A percentile compares a stretch with the other conserved stretches of the same genome.
phyloP scores from a whole-genome alignment of 1,284 basidiomycete genomes.

The Ceratobasidium sp. region DNA sequence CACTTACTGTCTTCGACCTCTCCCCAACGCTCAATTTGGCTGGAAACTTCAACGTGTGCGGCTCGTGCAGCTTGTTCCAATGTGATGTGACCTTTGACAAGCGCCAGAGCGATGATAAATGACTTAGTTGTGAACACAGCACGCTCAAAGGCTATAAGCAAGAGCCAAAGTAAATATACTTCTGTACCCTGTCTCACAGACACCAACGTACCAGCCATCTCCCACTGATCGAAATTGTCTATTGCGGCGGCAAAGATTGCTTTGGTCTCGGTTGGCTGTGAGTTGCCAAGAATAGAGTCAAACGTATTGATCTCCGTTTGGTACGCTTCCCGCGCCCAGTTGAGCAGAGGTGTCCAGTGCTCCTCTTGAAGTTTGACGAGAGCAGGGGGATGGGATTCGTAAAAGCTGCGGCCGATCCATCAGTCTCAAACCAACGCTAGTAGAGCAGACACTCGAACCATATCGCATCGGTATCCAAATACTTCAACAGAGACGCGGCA shows the following conservation, averaged over 20 bases:
- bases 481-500: constrained; percentile 78
- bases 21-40: constrained; percentile 97
- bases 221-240: constrained; percentile 77
- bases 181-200: not conserved
- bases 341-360: constrained; percentile 90
- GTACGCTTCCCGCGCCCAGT: constrained; percentile 79
- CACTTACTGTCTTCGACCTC: constrained; percentile 98
- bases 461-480: constrained; percentile 95
- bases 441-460: constrained; percentile 65
- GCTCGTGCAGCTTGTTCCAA: constrained; percentile 88
- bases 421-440: not conserved
- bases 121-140: constrained; percentile 92
- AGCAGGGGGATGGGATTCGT: constrained; percentile 77
- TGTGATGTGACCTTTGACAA: constrained; percentile 78
- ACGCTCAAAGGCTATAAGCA: constrained; percentile 83
- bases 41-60: constrained; percentile 91
- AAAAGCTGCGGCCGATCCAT: constrained; percentile 70
- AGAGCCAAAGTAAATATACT: not conserved
- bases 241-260: constrained; percentile 68
- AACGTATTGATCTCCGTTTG: constrained; percentile 73
- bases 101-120: constrained; percentile 87
- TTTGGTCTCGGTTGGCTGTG: constrained; percentile 76
- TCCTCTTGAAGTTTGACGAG: constrained; percentile 84
- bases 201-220: constrained; percentile 79
- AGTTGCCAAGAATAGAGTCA: constrained; percentile 72